Evolutionary conservation across 768 basidiomycete species (phyloP).

Genomic region (Pisolithus sp.): DNA sequence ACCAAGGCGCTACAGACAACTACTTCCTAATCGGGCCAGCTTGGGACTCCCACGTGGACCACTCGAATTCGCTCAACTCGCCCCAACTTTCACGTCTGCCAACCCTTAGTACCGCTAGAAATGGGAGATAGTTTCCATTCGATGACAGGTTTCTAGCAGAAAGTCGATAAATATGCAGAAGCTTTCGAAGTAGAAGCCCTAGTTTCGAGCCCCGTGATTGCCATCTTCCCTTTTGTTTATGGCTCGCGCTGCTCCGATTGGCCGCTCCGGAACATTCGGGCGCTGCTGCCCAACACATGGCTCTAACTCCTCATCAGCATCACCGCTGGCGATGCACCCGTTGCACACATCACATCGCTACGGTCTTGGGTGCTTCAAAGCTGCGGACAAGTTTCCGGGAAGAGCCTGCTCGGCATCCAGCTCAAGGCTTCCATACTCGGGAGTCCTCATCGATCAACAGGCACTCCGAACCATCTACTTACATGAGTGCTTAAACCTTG

Average conservation of each 20-base stretch:
- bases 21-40: slow-evolving; percentile 19
- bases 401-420: too few species aligned
- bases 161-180: too few species aligned
- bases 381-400: too few species aligned
- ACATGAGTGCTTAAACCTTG: not conserved
- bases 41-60: slow-evolving; percentile 1
- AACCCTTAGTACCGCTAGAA: not conserved
- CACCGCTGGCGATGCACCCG: too few species aligned
- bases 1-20: slow-evolving; percentile 18
- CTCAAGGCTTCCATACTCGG: not conserved
- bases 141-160: too few species aligned
- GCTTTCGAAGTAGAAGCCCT: too few species aligned
- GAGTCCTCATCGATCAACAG: not conserved
- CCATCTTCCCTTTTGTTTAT: not conserved
- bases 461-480: not conserved
- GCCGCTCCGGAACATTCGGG: not conserved
- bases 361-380: too few species aligned
- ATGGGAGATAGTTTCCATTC: not conserved
- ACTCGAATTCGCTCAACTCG: not conserved
- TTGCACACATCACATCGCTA: too few species aligned
- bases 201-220: not conserved
- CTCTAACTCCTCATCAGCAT: too few species aligned
- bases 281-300: not conserved
- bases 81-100: too few species aligned
- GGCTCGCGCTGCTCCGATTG: not conserved